phyloP scores from a whole-genome alignment of 768 basidiomycete species.

The Arthromyces matolae region DNA sequence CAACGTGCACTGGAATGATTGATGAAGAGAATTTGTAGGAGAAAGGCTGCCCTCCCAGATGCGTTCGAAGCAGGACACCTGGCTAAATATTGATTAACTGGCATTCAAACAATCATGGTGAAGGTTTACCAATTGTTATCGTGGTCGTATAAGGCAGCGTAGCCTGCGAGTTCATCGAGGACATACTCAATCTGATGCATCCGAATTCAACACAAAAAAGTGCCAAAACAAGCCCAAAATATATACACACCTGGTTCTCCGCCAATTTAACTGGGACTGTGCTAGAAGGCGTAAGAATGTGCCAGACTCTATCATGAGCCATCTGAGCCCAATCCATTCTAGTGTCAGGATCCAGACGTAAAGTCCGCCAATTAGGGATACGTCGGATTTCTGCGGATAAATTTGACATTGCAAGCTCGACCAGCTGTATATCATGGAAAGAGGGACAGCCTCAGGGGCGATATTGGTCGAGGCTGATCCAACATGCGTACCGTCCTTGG shows the following conservation, averaged over 20 bases:
- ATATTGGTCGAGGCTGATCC: not conserved
- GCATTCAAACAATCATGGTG: not conserved
- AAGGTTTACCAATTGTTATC: constrained; percentile 32
- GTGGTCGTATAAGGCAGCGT: constrained; percentile 38
- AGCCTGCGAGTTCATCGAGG: constrained; percentile 46
- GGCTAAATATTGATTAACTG: constrained; percentile 27
- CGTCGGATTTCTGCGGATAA: constrained; percentile 42
- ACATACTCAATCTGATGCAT: constrained; percentile 42
- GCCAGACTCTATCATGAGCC: constrained; percentile 26
- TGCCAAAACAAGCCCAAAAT: not conserved
- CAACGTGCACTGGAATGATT: constrained; percentile 22
- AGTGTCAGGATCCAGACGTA: constrained; percentile 20
- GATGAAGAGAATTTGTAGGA: constrained; percentile 17
- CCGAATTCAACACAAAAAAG: not conserved
- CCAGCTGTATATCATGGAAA: constrained; percentile 30
- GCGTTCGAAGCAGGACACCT: constrained; percentile 54
- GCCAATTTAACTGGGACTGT: constrained; percentile 31
- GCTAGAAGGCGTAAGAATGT: constrained; percentile 34
- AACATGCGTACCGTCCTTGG: constrained; percentile 42
- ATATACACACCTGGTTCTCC: constrained; percentile 34
- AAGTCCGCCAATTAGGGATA: constrained; percentile 39
- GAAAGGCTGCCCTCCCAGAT: constrained; percentile 42
- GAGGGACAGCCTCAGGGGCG: not conserved
- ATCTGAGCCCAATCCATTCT: constrained; percentile 31
- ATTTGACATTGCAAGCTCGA: constrained; percentile 47